Evolutionary conservation across 305 asterid genomes (phyloP).

Genomic region (Fraxinus sp.): DNA sequence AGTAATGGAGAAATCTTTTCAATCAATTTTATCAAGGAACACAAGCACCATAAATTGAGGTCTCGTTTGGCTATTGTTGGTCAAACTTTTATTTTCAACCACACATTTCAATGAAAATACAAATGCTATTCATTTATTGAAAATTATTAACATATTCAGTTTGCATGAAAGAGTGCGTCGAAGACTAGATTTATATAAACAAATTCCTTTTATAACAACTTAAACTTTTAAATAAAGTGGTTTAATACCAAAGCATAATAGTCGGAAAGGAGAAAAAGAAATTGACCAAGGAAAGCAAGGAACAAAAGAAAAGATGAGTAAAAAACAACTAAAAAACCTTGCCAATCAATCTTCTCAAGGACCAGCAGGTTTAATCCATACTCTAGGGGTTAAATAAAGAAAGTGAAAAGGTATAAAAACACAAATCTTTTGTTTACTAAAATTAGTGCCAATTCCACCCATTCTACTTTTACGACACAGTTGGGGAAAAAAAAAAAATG

Average conservation of each 20-base stretch:
- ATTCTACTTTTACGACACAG: background rate
- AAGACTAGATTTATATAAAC: background rate
- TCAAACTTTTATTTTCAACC: too few relatives aligned
- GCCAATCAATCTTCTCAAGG: background rate
- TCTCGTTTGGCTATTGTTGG: background rate
- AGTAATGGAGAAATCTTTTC: background rate
- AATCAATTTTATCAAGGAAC: background rate
- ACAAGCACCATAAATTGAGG: background rate
- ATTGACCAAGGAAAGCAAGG: background rate
- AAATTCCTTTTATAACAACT: background rate
- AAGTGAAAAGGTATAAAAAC: background rate
- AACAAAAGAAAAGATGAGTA: background rate
- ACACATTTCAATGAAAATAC: too few relatives aligned
- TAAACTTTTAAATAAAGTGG: too few relatives aligned
- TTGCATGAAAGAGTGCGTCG: background rate
- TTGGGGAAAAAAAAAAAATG: background rate
- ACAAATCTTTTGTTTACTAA: background rate
- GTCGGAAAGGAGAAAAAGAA: background rate
- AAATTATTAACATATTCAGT: background rate
- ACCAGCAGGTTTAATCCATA: background rate
- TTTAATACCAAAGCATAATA: background rate
- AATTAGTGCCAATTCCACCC: background rate
- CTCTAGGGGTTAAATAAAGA: background rate
- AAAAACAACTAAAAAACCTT: background rate
- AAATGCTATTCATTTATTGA: too few relatives aligned